Conservation (phyloP, 1,284 basidiomycete species). For the Apiotrichum domesticum region DNA sequence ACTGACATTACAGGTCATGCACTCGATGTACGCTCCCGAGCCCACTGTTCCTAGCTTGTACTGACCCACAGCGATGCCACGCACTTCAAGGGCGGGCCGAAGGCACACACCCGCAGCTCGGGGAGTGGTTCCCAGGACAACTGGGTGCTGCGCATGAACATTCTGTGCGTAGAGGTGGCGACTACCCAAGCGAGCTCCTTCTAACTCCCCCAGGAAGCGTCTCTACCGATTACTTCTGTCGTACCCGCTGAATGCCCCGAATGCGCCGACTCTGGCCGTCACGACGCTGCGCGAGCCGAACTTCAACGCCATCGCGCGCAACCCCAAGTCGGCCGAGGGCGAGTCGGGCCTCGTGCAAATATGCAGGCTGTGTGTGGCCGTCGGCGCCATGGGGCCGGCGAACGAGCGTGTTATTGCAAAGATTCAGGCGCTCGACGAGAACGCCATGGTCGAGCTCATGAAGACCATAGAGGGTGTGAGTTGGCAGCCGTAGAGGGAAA, state of each 20-base stretch:
- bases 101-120: constrained; percentile 12
- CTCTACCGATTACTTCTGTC: constrained; percentile 40
- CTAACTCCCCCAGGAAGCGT: constrained; percentile 30
- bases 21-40: constrained; percentile 11
- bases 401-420: constrained; percentile 43
- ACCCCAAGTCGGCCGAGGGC: constrained; percentile 29
- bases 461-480: constrained; percentile 41
- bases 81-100: constrained; percentile 34
- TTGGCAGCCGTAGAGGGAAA: not conserved
- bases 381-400: constrained; percentile 36
- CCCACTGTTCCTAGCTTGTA: not conserved
- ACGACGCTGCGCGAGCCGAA: constrained; percentile 37
- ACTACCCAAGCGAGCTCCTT: too few species aligned
- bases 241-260: constrained; percentile 36
- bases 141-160: constrained; percentile 43
- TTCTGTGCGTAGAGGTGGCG: constrained; percentile 22
- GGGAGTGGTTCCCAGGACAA: constrained; percentile 26
- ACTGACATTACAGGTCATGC: constrained; percentile 13
- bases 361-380: constrained; percentile 34
- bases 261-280: constrained; percentile 29
- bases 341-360: constrained; percentile 31
- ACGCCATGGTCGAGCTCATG: constrained; percentile 43
- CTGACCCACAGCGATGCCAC: constrained; percentile 15
- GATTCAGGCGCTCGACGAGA: constrained; percentile 41
- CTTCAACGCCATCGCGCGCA: constrained; percentile 36